Evolutionary conservation across 2,329 filamentous ascomycete genomes (phyloP).

Genomic region (Neoscytalidium dimidiatum): DNA sequence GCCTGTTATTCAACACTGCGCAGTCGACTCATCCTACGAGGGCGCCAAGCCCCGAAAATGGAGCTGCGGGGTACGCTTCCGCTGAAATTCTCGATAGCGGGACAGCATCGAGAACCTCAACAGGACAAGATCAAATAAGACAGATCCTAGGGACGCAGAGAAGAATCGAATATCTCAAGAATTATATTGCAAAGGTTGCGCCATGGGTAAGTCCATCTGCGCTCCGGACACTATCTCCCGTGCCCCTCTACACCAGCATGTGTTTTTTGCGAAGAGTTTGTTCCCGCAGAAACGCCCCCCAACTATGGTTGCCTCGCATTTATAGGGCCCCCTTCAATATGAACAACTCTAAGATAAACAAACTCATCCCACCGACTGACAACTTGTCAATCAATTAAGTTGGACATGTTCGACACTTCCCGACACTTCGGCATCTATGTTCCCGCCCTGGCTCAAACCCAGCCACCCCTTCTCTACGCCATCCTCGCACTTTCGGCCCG

Average conservation of each 20-base stretch:
- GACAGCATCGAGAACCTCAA: neutral
- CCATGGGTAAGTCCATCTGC: slow-evolving; percentile 28
- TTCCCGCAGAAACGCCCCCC: neutral
- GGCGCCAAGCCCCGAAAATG: slow-evolving; percentile 25
- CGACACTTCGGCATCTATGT: slow-evolving; percentile 52
- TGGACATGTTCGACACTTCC: slow-evolving; percentile 57
- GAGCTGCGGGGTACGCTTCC: neutral
- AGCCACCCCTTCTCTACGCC: slow-evolving; percentile 50
- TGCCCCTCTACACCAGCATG: neutral
- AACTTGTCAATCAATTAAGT: slow-evolving; percentile 32
- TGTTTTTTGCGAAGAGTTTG: neutral
- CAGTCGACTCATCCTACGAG: slow-evolving; percentile 31
- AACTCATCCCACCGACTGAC: neutral
- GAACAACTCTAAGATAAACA: neutral
- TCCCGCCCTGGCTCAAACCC: slow-evolving; percentile 48
- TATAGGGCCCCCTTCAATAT: neutral
- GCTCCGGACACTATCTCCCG: neutral
- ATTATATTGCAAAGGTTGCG: slow-evolving; percentile 32
- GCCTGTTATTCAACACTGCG: slow-evolving; percentile 32
- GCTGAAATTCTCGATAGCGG: slow-evolving; percentile 2
- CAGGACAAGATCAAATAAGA: slow-evolving; percentile 23
- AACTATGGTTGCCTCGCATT: neutral
- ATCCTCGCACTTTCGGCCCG: slow-evolving; percentile 56
- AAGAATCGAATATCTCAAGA: slow-evolving; percentile 32
- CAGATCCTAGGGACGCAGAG: slow-evolving; percentile 27